These are phyloP conservation scores for Chenopodium suecicum DNA, from an alignment of 148 eudicot genomes.

Conservation along the genomic window DNA sequence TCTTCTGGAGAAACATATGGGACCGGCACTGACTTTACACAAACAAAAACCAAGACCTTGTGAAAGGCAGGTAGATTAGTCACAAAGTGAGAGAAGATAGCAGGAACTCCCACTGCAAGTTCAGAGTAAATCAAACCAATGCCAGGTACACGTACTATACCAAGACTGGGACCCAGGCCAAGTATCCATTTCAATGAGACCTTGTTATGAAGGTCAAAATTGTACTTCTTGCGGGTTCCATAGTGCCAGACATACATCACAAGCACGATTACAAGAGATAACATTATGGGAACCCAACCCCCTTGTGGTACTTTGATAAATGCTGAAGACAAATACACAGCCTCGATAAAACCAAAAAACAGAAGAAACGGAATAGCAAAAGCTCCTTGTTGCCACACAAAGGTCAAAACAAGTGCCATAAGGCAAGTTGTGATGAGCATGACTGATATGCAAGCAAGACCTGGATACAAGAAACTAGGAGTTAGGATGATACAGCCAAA, in stretches of 20 bases:
- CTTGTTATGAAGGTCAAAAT: slow-evolving; percentile 87
- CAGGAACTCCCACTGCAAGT: slow-evolving; percentile 86
- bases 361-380: slow-evolving; percentile 63
- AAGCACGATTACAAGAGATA: slow-evolving; percentile 60
- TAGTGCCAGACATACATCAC: slow-evolving; percentile 89
- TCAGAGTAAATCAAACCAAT: slow-evolving; percentile 91
- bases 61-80: slow-evolving; percentile 97
- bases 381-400: slow-evolving; percentile 65
- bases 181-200: slow-evolving; percentile 91
- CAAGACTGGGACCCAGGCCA: slow-evolving; percentile 94
- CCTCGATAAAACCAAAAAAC: slow-evolving; percentile 71
- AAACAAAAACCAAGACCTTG: slow-evolving; percentile 76
- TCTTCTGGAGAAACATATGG: slow-evolving; percentile 85
- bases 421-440: slow-evolving; percentile 90
- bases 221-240: slow-evolving; percentile 88
- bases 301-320: slow-evolving; percentile 83
- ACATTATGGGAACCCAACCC: slow-evolving; percentile 89
- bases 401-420: slow-evolving; percentile 67
- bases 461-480: slow-evolving; percentile 40
- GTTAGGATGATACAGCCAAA: slow-evolving; percentile 12
- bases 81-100: slow-evolving; percentile 93
- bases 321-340: slow-evolving; percentile 68
- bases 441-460: slow-evolving; percentile 85
- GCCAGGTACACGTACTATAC: slow-evolving; percentile 95
- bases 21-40: slow-evolving; percentile 88